A percentile compares a stretch with the other conserved stretches of the same genome.
These are phyloP conservation scores for Lactarius quietus DNA, from an alignment of 768 basidiomycete species.

Conservation along the genomic window DNA sequence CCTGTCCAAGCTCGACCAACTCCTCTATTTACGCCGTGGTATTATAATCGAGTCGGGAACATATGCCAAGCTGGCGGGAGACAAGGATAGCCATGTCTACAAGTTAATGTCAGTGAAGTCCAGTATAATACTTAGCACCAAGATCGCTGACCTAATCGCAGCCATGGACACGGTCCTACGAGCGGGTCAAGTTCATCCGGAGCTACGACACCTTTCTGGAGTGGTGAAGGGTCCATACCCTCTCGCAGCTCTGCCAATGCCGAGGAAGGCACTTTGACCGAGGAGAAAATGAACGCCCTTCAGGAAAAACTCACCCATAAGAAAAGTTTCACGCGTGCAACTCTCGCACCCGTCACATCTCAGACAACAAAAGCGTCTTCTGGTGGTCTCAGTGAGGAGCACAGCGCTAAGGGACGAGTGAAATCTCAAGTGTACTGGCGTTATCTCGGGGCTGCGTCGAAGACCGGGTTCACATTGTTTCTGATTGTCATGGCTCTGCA, in stretches of 20 bases:
- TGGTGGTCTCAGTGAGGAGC: constrained; percentile 59
- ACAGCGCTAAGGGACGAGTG: constrained; percentile 77
- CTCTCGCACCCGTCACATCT: constrained; percentile 40
- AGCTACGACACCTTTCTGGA: constrained; percentile 28
- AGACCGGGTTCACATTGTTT: constrained; percentile 57
- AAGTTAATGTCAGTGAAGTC: constrained; percentile 63
- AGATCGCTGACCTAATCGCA: background rate
- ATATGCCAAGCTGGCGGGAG: constrained; percentile 55
- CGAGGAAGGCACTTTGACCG: constrained; percentile 15
- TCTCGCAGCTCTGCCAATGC: constrained; percentile 17
- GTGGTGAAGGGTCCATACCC: constrained; percentile 5
- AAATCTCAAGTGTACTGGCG: constrained; percentile 69
- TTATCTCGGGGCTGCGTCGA: constrained; percentile 80
- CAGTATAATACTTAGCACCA: background rate
- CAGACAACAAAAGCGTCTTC: constrained; percentile 39
- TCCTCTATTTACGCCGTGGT: constrained; percentile 74
- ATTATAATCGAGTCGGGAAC: constrained; percentile 76
- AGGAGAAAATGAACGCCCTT: constrained; percentile 16
- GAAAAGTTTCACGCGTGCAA: constrained; percentile 57
- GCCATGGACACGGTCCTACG: constrained; percentile 23
- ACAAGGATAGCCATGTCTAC: constrained; percentile 60
- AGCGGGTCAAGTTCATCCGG: constrained; percentile 20
- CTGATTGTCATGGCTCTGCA: constrained; percentile 49
- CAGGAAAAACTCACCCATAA: constrained; percentile 54
- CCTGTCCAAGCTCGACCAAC: constrained; percentile 68